These are phyloP conservation scores for Gentiana dahurica DNA, from an alignment of 257 asterid genomes.

Conservation along the genomic window DNA sequence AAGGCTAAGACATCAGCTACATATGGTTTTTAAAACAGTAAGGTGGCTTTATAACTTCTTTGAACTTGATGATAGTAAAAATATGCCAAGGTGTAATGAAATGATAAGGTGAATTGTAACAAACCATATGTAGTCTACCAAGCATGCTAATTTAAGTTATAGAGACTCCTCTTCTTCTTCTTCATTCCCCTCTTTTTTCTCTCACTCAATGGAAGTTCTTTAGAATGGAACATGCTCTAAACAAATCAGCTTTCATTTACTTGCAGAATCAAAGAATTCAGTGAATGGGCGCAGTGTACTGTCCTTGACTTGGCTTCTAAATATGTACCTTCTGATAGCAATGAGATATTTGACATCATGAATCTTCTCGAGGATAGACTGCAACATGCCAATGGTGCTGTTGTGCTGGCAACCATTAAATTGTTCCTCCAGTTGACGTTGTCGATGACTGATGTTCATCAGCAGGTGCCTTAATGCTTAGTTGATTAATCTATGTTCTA, in stretches of 20 bases:
- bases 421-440: slow-evolving; percentile 84
- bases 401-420: slow-evolving; percentile 92
- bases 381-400: slow-evolving; percentile 99
- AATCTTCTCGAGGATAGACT: slow-evolving; percentile 99
- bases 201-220: too few species aligned
- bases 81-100: too few species aligned
- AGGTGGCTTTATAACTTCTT: too few species aligned
- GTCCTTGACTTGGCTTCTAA: slow-evolving; percentile 85
- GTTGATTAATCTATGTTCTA: slow-evolving; percentile 6
- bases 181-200: not conserved
- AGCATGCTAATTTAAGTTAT: too few species aligned
- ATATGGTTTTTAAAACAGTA: too few species aligned
- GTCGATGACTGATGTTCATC: slow-evolving; percentile 98
- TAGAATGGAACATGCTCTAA: not conserved
- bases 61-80: too few species aligned
- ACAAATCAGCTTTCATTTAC: not conserved
- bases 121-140: too few species aligned
- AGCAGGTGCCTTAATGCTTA: slow-evolving; percentile 53
- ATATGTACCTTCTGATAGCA: slow-evolving; percentile 81
- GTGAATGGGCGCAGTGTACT: slow-evolving; percentile 98
- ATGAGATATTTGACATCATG: slow-evolving; percentile 96
- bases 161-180: too few species aligned
- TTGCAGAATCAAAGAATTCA: slow-evolving; percentile 85
- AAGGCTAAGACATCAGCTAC: not conserved
- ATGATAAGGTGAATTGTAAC: too few species aligned